Conservation (phyloP, 352 stramenopile genomes). For the Aphanomyces cochlioides region DNA sequence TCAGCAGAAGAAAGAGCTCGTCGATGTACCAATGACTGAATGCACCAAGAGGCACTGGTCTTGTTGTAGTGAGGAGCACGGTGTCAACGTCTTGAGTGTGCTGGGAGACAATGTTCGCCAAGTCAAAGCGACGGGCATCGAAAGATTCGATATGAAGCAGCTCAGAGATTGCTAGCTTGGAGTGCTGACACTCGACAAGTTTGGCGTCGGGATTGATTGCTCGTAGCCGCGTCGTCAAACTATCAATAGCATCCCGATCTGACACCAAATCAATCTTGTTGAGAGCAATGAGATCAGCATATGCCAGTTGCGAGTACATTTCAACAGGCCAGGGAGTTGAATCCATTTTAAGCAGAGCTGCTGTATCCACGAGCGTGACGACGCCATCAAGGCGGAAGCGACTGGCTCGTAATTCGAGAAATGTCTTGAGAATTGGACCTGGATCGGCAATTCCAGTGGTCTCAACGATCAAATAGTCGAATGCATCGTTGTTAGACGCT, state of each 20-base stretch:
- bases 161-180: constrained; percentile 45
- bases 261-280: constrained; percentile 68
- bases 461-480: constrained; percentile 97
- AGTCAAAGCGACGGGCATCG: constrained; percentile 53
- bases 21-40: constrained; percentile 53
- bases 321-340: constrained; percentile 51
- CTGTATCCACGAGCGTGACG: constrained; percentile 94
- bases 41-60: constrained; percentile 43
- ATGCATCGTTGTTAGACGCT: constrained; percentile 75
- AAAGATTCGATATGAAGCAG: constrained; percentile 74
- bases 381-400: constrained; percentile 94
- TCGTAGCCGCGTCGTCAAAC: constrained; percentile 38
- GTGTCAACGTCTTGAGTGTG: constrained; percentile 58
- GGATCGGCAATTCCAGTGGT: constrained; percentile 96
- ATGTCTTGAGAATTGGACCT: constrained; percentile 95
- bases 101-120: constrained; percentile 29
- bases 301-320: constrained; percentile 59
- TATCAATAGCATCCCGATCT: constrained; percentile 32
- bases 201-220: constrained; percentile 50
- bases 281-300: constrained; percentile 63
- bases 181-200: constrained; percentile 48
- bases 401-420: constrained; percentile 87
- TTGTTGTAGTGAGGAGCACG: constrained; percentile 51
- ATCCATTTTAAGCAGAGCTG: constrained; percentile 34
- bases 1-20: constrained; percentile 3